phyloP scores from a whole-genome alignment of 805 yeast species.

The Ogataea nitratoaversa region DNA sequence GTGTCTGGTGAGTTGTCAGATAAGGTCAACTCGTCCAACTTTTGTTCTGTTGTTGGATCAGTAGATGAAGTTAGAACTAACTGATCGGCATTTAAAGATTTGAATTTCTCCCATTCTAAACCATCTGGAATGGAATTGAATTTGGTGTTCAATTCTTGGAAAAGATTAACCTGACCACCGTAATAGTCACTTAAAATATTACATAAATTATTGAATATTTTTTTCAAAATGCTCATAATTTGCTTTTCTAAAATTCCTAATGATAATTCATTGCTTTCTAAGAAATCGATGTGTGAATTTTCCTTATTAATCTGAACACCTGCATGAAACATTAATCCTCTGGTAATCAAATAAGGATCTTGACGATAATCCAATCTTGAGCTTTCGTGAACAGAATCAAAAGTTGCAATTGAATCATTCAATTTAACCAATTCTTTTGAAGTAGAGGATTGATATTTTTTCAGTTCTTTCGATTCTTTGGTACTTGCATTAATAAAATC shows the following conservation, averaged over 20 bases:
- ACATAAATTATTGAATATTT: slow-evolving; percentile 30
- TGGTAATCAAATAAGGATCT: slow-evolving; percentile 45
- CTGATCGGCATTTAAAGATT: slow-evolving; percentile 25
- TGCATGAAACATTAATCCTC: slow-evolving; percentile 34
- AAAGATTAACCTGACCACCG: slow-evolving; percentile 26
- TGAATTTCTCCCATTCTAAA: slow-evolving; percentile 44
- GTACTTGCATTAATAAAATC: slow-evolving; percentile 32
- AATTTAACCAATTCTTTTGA: slow-evolving; percentile 26
- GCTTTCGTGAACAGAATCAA: slow-evolving; percentile 10
- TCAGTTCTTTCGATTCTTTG: slow-evolving; percentile 38
- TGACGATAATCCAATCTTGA: slow-evolving; percentile 32
- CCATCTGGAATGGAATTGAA: slow-evolving; percentile 34
- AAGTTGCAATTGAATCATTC: slow-evolving; percentile 18
- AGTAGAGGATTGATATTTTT: slow-evolving; percentile 31
- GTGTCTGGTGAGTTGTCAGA: not conserved
- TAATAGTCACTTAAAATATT: slow-evolving; percentile 29
- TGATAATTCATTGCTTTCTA: slow-evolving; percentile 37
- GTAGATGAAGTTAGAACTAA: slow-evolving; percentile 29
- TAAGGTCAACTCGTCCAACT: not conserved
- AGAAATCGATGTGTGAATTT: slow-evolving; percentile 41
- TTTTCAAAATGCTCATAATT: slow-evolving; percentile 38
- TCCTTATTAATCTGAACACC: slow-evolving; percentile 42
- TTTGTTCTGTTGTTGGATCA: slow-evolving; percentile 6
- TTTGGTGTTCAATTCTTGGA: slow-evolving; percentile 26
- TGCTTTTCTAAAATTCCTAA: slow-evolving; percentile 40